Base-by-base conservation (phyloP, 345 rosid genomes). In the Theobroma cacao region DNA sequence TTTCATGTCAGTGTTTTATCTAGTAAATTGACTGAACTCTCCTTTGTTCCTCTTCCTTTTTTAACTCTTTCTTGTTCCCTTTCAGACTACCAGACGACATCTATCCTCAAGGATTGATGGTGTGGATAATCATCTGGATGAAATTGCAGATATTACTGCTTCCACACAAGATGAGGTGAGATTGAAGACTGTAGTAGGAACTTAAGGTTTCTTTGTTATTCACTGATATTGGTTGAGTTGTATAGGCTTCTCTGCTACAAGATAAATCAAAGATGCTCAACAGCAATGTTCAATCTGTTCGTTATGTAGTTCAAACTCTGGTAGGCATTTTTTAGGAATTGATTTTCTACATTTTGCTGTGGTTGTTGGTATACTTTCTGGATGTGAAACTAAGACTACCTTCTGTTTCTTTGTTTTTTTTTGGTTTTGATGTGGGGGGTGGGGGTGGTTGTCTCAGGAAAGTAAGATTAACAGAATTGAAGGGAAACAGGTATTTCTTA, bases 231-330 rank as follows among this genome's bases (percentile, higher is more conserved):
- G 34, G 65, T 30, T 12, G 52, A 53, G 58, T 43, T 52, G 6
- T 70, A 22, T 75, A 96, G 99, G 92, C 89, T 74, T 38, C 82
- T 65, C 86, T 85, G 72, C 78, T 96, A 68, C 87, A 88, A 38
- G 87, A 84, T 68, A 77, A 84, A 70, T 84, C 92, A 70, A 81
- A 78, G 75, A 74, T 63, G 78, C 53, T 77, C 28, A 56, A 40
- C 84, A 58, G 45, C 64, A 74, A 88, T 60, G 89, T 92, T 78
- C 86, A 85, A 55, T 75, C 83, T 82, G 92, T 90, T 68, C 89
- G 89, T 53, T 82, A 84, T 82, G 90, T 84, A 41, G 95, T 96
- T 73, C 92, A 94, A 88, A 87, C 82, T 71, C 85, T 96, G 94
- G 98, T 96, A 78, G 82, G 78, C 48, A 11, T 59, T 82, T 67